phyloP scores from a whole-genome alignment of 768 basidiomycete genomes.

The Tulasnella sp. region DNA sequence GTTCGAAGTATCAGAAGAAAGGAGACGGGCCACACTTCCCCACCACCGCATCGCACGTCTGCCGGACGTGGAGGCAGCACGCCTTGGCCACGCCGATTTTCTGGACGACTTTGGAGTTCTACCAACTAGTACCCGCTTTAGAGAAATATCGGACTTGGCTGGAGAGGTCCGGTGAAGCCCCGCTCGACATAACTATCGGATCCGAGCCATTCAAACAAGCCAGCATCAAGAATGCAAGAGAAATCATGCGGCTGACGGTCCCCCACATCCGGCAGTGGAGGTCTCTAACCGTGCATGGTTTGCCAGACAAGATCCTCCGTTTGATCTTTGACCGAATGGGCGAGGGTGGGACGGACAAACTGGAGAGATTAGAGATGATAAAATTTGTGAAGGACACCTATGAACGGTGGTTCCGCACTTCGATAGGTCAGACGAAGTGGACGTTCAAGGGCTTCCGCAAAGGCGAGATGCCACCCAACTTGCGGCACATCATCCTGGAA shows the following conservation, averaged over 20 bases:
- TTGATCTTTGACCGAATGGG: slow-evolving; percentile 55
- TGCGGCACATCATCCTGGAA: neutral
- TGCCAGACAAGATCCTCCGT: slow-evolving; percentile 38
- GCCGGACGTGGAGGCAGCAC: neutral
- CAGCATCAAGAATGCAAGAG: neutral
- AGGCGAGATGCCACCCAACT: neutral
- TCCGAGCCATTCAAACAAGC: neutral
- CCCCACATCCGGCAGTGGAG: slow-evolving; percentile 25
- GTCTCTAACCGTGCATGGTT: slow-evolving; percentile 37
- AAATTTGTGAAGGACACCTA: slow-evolving; percentile 46
- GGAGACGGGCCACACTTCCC: neutral
- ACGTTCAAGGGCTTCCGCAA: neutral
- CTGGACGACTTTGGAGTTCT: neutral
- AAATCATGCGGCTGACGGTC: neutral
- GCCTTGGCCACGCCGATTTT: slow-evolving; percentile 36
- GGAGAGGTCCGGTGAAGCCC: neutral
- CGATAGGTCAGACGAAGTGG: neutral
- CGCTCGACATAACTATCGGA: neutral
- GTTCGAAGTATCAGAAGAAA: neutral
- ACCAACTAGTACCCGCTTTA: neutral
- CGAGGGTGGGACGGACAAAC: slow-evolving; percentile 48
- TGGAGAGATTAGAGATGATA: slow-evolving; percentile 55
- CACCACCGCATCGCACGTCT: neutral
- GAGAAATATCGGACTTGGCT: neutral
- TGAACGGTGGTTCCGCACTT: slow-evolving; percentile 39